These are phyloP conservation scores for Agrocybe pediades DNA, from an alignment of 768 basidiomycete species.

Conservation along the genomic window DNA sequence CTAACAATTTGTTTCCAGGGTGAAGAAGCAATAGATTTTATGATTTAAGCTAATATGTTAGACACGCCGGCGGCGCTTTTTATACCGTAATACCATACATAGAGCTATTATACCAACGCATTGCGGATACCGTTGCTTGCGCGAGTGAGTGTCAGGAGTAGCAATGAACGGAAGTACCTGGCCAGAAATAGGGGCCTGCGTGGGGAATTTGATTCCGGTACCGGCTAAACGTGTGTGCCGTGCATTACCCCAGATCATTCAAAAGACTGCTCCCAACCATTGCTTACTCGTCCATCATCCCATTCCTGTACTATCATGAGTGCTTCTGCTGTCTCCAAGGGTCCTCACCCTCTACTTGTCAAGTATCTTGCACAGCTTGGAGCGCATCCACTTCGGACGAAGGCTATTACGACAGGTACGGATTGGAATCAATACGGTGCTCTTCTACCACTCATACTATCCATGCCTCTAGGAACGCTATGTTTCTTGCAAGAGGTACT, in stretches of 20 bases:
- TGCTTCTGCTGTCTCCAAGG: slow-evolving; percentile 23
- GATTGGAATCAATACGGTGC: slow-evolving; percentile 9
- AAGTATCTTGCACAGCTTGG: slow-evolving; percentile 72
- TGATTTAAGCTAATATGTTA: slow-evolving; percentile 11
- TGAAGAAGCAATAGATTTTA: slow-evolving; percentile 44
- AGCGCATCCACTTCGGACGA: slow-evolving; percentile 74
- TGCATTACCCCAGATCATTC: slow-evolving; percentile 17
- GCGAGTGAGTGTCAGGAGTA: no score
- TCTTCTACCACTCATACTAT: neutral
- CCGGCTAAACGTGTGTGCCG: slow-evolving; percentile 15
- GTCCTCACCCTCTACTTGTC: slow-evolving; percentile 53
- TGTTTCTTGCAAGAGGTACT: slow-evolving; percentile 82
- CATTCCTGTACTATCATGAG: slow-evolving; percentile 38
- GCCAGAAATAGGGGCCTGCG: neutral
- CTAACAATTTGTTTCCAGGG: slow-evolving; percentile 37
- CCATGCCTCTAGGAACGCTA: slow-evolving; percentile 36
- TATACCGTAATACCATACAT: slow-evolving; percentile 27
- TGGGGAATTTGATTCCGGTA: slow-evolving; percentile 3
- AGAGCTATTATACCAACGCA: slow-evolving; percentile 11
- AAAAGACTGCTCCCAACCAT: slow-evolving; percentile 9
- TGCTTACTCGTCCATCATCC: neutral
- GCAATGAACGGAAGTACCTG: neutral
- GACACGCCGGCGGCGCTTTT: slow-evolving; percentile 11
- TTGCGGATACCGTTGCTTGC: neutral
- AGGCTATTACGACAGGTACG: slow-evolving; percentile 72